Conservation (phyloP, 2,329 filamentous ascomycete species). For the Alternaria angustiovoidea region DNA sequence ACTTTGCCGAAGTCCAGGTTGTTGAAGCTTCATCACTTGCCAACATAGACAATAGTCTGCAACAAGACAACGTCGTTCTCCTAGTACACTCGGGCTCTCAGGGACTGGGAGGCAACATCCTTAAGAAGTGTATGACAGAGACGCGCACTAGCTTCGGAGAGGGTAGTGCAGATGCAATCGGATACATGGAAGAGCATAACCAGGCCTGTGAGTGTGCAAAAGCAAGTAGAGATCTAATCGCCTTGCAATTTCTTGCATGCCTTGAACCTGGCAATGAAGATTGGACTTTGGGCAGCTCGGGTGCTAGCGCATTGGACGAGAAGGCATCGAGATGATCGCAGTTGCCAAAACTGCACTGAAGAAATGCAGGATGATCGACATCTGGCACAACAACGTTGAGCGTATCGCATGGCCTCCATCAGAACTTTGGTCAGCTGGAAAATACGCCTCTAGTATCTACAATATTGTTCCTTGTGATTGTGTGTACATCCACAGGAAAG, state of each 20-base stretch:
- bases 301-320: conserved; percentile 1
- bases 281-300: conserved; percentile 26
- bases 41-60: conserved; percentile 20
- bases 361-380: conserved; percentile 38
- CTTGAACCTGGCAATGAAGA: conserved; percentile 45
- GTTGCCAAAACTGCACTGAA: conserved; percentile 28
- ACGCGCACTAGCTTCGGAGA: conserved; percentile 37
- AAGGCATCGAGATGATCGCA: conserved; percentile 17
- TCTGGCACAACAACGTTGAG: conserved; percentile 51
- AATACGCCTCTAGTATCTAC: background rate
- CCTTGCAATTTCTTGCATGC: conserved; percentile 48
- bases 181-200: conserved; percentile 48
- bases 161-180: conserved; percentile 29
- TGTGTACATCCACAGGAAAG: conserved; percentile 52
- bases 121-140: conserved; percentile 40
- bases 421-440: conserved; percentile 2
- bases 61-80: conserved; percentile 45
- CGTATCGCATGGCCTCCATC: conserved; percentile 42
- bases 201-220: conserved; percentile 49
- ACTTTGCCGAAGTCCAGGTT: conserved; percentile 52
- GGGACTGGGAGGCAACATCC: conserved; percentile 46
- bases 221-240: conserved; percentile 49
- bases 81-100: conserved; percentile 51
- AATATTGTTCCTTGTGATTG: conserved; percentile 17
- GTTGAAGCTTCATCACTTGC: conserved; percentile 37